These are phyloP conservation scores for Raddia distichophylla DNA, from an alignment of 176 grass and related monocot genomes.

Conservation along the genomic window DNA sequence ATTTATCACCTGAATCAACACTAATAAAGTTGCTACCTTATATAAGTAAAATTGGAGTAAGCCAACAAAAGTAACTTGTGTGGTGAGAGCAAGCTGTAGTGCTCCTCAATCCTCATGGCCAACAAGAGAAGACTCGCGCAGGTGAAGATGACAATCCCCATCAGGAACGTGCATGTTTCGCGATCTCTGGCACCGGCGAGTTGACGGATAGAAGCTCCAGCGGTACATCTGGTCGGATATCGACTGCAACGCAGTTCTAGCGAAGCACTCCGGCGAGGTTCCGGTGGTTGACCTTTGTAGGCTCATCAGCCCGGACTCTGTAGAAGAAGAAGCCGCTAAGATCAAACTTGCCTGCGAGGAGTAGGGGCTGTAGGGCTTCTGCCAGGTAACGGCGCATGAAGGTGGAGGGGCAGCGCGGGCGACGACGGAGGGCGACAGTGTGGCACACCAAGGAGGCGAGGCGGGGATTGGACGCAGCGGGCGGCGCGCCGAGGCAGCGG, in stretches of 20 bases:
- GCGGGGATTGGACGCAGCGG: too few relatives aligned
- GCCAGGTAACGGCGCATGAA: too few relatives aligned
- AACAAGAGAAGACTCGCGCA: neutral
- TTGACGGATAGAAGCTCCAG: constrained; percentile 14
- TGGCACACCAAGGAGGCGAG: too few relatives aligned
- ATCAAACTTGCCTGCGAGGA: constrained; percentile 54
- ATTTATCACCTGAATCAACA: too few relatives aligned
- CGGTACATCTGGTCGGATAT: constrained; percentile 53
- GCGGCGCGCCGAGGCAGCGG: too few relatives aligned
- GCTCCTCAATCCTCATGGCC: too few relatives aligned
- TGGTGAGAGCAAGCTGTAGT: neutral
- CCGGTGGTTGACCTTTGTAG: constrained; percentile 46
- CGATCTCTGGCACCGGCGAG: neutral
- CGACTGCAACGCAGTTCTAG: neutral
- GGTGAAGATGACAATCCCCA: neutral
- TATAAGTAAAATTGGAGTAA: neutral
- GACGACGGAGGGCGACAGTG: too few relatives aligned
- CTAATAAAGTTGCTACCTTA: too few relatives aligned
- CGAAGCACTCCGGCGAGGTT: constrained; percentile 9
- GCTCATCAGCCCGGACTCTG: neutral
- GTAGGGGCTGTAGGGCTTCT: constrained; percentile 76
- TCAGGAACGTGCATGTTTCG: constrained; percentile 60
- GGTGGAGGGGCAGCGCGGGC: too few relatives aligned
- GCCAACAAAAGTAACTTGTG: neutral
- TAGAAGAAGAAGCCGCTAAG: constrained; percentile 28